Conservation (phyloP, 2,329 filamentous ascomycete genomes). For the Arthroderma sp. region DNA sequence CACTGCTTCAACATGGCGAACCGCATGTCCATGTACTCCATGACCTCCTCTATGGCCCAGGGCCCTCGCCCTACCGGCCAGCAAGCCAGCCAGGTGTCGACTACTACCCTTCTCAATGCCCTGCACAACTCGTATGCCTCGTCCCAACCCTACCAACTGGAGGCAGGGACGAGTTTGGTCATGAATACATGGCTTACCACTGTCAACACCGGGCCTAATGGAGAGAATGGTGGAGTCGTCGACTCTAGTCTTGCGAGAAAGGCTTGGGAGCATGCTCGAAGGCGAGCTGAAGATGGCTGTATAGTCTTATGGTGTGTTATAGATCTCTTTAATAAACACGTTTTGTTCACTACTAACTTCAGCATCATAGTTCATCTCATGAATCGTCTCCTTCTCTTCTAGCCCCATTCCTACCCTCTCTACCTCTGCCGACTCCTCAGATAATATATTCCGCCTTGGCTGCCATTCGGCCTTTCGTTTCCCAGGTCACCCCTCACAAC, state of each 20-base stretch:
- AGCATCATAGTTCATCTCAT: slow-evolving; percentile 59
- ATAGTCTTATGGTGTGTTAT: slow-evolving; percentile 66
- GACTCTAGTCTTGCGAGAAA: slow-evolving; percentile 64
- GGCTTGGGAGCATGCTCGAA: slow-evolving; percentile 91
- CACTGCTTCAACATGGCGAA: slow-evolving; percentile 38
- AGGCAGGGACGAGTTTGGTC: slow-evolving; percentile 79
- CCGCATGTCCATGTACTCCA: slow-evolving; percentile 50
- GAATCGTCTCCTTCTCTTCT: slow-evolving; percentile 76
- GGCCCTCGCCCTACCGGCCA: slow-evolving; percentile 46
- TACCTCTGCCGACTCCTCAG: slow-evolving; percentile 67
- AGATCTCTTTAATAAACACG: not conserved
- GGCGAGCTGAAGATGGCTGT: slow-evolving; percentile 89
- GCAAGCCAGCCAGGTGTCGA: slow-evolving; percentile 70
- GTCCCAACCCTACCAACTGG: slow-evolving; percentile 69
- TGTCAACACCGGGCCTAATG: slow-evolving; percentile 54
- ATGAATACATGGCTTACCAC: slow-evolving; percentile 94
- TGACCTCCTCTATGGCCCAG: slow-evolving; percentile 44
- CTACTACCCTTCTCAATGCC: slow-evolving; percentile 81
- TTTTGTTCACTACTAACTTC: slow-evolving; percentile 11
- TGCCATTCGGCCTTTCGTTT: slow-evolving; percentile 72
- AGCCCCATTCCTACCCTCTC: slow-evolving; percentile 62
- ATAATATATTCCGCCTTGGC: slow-evolving; percentile 66
- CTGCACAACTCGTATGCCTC: slow-evolving; percentile 80
- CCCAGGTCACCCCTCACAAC: slow-evolving; percentile 78
- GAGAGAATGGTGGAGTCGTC: slow-evolving; percentile 60